phyloP scores from a whole-genome alignment of 129 eudicot genomes.

The Artemisia argyi region DNA sequence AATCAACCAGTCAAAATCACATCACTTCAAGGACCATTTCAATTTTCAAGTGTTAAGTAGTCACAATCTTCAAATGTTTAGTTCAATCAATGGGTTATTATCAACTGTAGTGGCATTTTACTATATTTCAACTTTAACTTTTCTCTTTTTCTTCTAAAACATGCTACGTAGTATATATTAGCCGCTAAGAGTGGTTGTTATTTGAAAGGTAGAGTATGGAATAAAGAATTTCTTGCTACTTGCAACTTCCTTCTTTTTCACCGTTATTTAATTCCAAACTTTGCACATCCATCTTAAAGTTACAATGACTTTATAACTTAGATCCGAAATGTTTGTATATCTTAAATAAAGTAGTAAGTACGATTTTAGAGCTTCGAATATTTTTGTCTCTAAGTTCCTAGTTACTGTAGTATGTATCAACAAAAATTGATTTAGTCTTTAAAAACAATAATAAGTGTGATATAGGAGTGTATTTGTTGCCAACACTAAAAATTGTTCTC shows the following conservation, averaged over 20 bases:
- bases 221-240: conserved; percentile 27
- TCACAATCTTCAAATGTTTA: not conserved
- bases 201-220: conserved; percentile 14
- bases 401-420: not conserved
- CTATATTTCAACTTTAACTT: conserved; percentile 11
- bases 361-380: no score
- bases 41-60: not conserved
- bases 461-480: no score
- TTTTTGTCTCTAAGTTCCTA: not conserved
- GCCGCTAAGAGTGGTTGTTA: conserved; percentile 33
- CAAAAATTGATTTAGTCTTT: not conserved
- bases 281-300: conserved; percentile 1
- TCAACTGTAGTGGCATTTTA: not conserved
- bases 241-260: conserved; percentile 12
- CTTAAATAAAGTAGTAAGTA: no score
- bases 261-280: not conserved
- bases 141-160: conserved; percentile 6
- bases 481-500: no score
- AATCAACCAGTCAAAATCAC: conserved; percentile 1
- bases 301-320: not conserved
- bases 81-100: not conserved
- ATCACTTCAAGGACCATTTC: not conserved
- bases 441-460: no score
- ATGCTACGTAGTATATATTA: conserved; percentile 19
- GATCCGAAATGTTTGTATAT: no score